Percentiles rank a stretch among this genome's conserved stretches.
These are phyloP conservation scores for Albophoma yamanashiensis DNA, from an alignment of 2,329 filamentous ascomycete genomes.

Conservation along the genomic window DNA sequence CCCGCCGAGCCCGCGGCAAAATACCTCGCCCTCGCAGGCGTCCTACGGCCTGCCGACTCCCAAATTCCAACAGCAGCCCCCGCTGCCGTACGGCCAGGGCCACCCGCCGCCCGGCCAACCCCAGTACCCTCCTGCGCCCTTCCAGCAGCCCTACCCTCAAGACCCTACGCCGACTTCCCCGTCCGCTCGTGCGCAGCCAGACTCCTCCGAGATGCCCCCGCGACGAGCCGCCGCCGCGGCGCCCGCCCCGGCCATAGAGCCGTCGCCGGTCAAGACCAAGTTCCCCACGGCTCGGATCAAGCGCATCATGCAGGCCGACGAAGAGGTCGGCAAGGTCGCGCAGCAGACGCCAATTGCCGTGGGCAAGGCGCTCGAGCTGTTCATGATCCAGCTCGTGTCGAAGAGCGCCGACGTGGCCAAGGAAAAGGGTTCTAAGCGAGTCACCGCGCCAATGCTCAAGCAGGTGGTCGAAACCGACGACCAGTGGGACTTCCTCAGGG, in stretches of 20 bases:
- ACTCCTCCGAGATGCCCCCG: constrained; percentile 22
- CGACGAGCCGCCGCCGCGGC: constrained; percentile 18
- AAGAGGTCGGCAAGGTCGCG: constrained; percentile 96
- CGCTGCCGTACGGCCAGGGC: neutral
- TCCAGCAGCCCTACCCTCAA: constrained; percentile 2
- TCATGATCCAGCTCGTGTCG: constrained; percentile 90
- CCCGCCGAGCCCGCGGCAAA: constrained; percentile 8
- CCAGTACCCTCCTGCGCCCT: neutral
- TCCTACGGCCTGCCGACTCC: constrained; percentile 8
- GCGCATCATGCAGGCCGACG: constrained; percentile 98
- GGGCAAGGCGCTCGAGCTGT: constrained; percentile 89
- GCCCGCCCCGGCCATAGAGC: constrained; percentile 35
- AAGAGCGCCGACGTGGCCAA: constrained; percentile 79
- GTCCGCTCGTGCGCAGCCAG: neutral
- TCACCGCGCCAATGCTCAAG: constrained; percentile 86
- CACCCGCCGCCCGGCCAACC: neutral
- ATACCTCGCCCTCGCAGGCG: constrained; percentile 5
- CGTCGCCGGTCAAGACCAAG: constrained; percentile 78
- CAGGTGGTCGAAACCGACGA: constrained; percentile 79
- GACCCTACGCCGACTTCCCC: neutral
- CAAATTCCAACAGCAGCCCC: constrained; percentile 2
- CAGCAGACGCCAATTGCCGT: constrained; percentile 96
- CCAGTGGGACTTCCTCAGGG: constrained; percentile 86
- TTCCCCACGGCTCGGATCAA: constrained; percentile 97
- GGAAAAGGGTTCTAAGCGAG: constrained; percentile 75